Conservation (phyloP, 129 eudicot genomes). For the Glebionis coronaria region DNA sequence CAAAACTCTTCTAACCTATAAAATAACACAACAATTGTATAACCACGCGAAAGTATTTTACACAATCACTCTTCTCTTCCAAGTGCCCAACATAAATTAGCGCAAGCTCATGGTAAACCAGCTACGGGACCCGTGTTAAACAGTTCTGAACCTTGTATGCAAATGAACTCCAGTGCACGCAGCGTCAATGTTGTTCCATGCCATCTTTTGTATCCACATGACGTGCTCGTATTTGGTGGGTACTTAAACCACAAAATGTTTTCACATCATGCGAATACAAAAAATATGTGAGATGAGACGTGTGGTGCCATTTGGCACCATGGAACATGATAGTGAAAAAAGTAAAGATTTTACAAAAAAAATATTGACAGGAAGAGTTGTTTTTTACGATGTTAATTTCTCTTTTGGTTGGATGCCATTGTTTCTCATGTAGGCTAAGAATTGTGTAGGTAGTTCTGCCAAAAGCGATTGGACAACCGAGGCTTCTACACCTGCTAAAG, state of each 20-base stretch:
- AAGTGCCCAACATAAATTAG: constrained; percentile 8
- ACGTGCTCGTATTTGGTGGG: constrained; percentile 15
- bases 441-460: constrained; percentile 88
- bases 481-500: constrained; percentile 61
- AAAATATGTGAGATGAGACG: constrained; percentile 20
- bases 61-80: constrained; percentile 10
- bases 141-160: background rate
- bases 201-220: constrained; percentile 13
- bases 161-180: background rate
- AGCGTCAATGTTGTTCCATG: constrained; percentile 19
- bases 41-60: constrained; percentile 2
- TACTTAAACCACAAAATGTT: background rate
- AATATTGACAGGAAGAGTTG: constrained; percentile 15
- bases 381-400: constrained; percentile 39
- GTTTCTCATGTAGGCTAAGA: constrained; percentile 74
- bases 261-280: constrained; percentile 25
- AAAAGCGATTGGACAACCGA: constrained; percentile 85
- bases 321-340: constrained; percentile 18
- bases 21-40: background rate
- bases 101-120: constrained; percentile 5
- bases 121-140: background rate
- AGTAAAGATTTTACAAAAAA: constrained; percentile 23
- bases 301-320: constrained; percentile 17
- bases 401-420: constrained; percentile 57
- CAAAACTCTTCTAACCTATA: constrained; percentile 6